phyloP scores from a whole-genome alignment of 192 early-diverging fungal genomes.

The Coemansia sp. region DNA sequence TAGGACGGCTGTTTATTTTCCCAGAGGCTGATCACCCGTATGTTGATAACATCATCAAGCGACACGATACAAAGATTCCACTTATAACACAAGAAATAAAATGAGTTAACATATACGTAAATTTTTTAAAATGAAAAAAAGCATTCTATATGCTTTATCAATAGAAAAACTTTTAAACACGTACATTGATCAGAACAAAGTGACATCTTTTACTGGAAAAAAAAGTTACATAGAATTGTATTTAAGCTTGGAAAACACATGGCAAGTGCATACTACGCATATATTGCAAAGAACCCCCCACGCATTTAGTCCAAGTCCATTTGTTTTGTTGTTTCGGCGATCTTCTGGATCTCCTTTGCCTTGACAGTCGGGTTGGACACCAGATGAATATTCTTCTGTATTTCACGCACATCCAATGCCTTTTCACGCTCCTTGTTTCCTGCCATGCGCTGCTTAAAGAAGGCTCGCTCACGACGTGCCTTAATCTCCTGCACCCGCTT shows the following conservation, averaged over 20 bases:
- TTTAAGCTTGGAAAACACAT: not conserved
- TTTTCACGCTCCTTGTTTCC: constrained; percentile 83
- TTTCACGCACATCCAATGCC: constrained; percentile 68
- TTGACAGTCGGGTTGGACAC: constrained; percentile 55
- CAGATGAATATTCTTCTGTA: constrained; percentile 88
- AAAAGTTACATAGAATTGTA: constrained; percentile 1
- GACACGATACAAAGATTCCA: constrained; percentile 66
- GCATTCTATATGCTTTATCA: not conserved
- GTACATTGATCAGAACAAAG: not conserved
- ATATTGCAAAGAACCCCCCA: not conserved
- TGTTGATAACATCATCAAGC: constrained; percentile 76
- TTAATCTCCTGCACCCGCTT: constrained; percentile 96
- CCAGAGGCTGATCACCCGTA: constrained; percentile 86
- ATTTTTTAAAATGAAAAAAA: constrained; percentile 4
- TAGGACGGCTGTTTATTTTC: constrained; percentile 79
- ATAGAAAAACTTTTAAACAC: not conserved
- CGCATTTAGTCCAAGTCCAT: constrained; percentile 46
- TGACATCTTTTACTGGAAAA: not conserved
- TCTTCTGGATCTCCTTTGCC: constrained; percentile 45
- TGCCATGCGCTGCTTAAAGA: constrained; percentile 87
- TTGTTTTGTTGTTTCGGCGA: constrained; percentile 44
- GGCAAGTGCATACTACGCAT: too few relatives aligned
- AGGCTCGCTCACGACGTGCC: constrained; percentile 87
- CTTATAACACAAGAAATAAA: constrained; percentile 28
- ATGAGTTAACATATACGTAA: not conserved